These are phyloP conservation scores for Durio zibethinus DNA, from an alignment of 345 rosid genomes.

Conservation along the genomic window DNA sequence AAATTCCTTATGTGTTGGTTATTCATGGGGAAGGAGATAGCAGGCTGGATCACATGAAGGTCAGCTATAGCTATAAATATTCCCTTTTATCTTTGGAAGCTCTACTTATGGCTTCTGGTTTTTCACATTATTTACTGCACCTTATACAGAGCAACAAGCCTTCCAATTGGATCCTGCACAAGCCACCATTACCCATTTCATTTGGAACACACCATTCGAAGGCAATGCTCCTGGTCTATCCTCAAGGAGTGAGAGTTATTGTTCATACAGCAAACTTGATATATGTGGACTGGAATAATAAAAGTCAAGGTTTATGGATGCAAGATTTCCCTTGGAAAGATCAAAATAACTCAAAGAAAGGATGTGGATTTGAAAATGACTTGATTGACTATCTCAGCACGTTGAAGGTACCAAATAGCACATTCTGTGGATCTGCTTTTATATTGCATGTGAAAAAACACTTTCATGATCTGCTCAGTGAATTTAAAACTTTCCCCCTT, in stretches of 20 bases:
- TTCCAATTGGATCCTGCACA: slow-evolving; percentile 81
- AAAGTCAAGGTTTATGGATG: slow-evolving; percentile 97
- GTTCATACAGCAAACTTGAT: slow-evolving; percentile 93
- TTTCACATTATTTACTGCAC: slow-evolving; percentile 3
- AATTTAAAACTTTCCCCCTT: neutral
- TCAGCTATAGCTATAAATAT: slow-evolving; percentile 18
- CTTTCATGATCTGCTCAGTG: neutral
- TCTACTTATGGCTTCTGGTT: neutral
- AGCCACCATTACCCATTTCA: slow-evolving; percentile 82
- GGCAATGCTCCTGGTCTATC: slow-evolving; percentile 88
- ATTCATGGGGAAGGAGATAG: slow-evolving; percentile 91
- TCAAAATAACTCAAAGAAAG: slow-evolving; percentile 38
- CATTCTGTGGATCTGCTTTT: neutral
- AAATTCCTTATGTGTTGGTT: slow-evolving; percentile 74
- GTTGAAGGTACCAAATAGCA: slow-evolving; percentile 55
- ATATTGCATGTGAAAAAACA: neutral
- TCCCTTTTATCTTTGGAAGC: neutral
- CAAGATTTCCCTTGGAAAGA: slow-evolving; percentile 99
- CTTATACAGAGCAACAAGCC: slow-evolving; percentile 69
- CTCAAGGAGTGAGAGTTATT: slow-evolving; percentile 71
- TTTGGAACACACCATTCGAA: slow-evolving; percentile 94
- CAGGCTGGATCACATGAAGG: slow-evolving; percentile 75
- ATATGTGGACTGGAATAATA: slow-evolving; percentile 93
- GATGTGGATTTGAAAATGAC: slow-evolving; percentile 76
- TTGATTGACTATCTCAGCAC: slow-evolving; percentile 75